Evolutionary conservation across 176 grass and related monocot species (phyloP).

Genomic region (Alloteropsis semialata): DNA sequence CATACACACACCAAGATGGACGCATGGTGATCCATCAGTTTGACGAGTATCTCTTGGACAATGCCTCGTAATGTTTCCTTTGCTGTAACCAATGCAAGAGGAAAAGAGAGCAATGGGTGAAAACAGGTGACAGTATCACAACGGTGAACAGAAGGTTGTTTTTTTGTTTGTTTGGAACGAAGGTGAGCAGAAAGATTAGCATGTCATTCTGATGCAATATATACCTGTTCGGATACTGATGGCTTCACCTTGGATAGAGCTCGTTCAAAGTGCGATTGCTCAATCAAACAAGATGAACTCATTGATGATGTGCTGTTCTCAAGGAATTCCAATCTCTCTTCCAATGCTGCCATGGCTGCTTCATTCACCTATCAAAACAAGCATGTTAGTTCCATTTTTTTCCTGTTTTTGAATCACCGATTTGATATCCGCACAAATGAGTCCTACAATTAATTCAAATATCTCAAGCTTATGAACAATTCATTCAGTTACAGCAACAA

Average conservation of each 20-base stretch:
- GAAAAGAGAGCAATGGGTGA: not conserved
- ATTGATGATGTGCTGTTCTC: slow-evolving; percentile 30
- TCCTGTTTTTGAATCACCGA: not conserved
- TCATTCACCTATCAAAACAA: slow-evolving; percentile 58
- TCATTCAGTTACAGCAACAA: too few species aligned
- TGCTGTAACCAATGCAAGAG: slow-evolving; percentile 49
- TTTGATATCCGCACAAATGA: not conserved
- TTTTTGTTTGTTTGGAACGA: too few species aligned
- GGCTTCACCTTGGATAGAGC: not conserved
- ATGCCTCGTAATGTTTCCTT: slow-evolving; percentile 48
- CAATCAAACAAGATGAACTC: not conserved
- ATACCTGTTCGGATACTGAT: not conserved
- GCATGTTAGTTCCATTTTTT: not conserved
- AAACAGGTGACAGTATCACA: not conserved
- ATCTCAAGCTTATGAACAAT: too few species aligned
- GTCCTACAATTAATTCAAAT: not conserved
- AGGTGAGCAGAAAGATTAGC: not conserved
- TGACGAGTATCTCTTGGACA: slow-evolving; percentile 41
- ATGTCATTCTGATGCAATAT: not conserved
- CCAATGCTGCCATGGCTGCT: slow-evolving; percentile 67
- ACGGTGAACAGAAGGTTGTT: too few species aligned
- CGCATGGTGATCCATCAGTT: not conserved
- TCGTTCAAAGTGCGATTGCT: not conserved
- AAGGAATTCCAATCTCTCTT: slow-evolving; percentile 44
- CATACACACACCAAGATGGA: slow-evolving; percentile 1